Evolutionary conservation across 2,329 filamentous ascomycete species (phyloP).

Genomic region (Pseudopyricularia javanii): DNA sequence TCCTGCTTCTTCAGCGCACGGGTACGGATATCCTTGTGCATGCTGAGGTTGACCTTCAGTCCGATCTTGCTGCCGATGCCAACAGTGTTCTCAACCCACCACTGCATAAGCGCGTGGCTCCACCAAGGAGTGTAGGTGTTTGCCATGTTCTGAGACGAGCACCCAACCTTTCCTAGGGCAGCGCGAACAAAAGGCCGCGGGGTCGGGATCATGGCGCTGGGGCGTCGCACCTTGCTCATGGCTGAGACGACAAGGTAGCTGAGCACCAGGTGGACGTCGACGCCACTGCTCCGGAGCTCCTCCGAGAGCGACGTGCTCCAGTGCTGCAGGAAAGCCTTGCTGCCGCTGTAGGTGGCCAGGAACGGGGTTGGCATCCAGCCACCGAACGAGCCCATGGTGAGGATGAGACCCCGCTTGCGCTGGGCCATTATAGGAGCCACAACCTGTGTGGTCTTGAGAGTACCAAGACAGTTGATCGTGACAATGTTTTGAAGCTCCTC

Average conservation of each 20-base stretch:
- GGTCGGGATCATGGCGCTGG: constrained; percentile 66
- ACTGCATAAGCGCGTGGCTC: constrained; percentile 82
- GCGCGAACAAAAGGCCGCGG: constrained; percentile 72
- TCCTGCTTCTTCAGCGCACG: constrained; percentile 75
- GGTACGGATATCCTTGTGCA: constrained; percentile 75
- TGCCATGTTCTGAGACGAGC: constrained; percentile 65
- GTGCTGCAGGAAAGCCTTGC: constrained; percentile 95
- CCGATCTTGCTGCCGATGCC: constrained; percentile 34
- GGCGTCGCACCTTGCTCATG: constrained; percentile 88
- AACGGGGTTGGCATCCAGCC: constrained; percentile 86
- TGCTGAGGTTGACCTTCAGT: constrained; percentile 42
- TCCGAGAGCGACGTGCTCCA: constrained; percentile 81
- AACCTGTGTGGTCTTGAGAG: constrained; percentile 75
- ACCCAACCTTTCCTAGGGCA: constrained; percentile 71
- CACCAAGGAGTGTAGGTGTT: constrained; percentile 88
- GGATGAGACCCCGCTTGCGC: constrained; percentile 74
- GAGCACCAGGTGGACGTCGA: constrained; percentile 84
- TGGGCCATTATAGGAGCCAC: constrained; percentile 75
- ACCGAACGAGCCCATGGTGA: constrained; percentile 96
- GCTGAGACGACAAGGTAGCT: constrained; percentile 89
- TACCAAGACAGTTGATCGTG: constrained; percentile 88
- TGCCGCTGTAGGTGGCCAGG: constrained; percentile 90
- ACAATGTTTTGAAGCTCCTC: constrained; percentile 82
- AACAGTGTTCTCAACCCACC: constrained; percentile 53
- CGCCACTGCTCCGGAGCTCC: constrained; percentile 68